Evolutionary conservation across 306 rosid genomes (phyloP).

Genomic region (Carpinus viminea): DNA sequence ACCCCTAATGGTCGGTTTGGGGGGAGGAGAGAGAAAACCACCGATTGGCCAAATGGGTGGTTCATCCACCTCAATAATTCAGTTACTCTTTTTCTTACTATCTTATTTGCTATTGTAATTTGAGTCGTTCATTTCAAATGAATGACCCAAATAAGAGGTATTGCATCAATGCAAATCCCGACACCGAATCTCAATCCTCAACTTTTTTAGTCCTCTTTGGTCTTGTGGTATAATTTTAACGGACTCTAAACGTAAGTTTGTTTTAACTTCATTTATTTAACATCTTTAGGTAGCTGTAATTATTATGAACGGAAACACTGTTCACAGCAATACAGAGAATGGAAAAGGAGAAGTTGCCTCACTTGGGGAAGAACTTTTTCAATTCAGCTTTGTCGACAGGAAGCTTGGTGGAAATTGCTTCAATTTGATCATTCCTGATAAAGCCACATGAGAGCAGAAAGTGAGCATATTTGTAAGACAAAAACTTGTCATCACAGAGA

Average conservation of each 20-base stretch:
- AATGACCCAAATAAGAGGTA: too few relatives aligned
- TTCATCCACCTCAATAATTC: too few relatives aligned
- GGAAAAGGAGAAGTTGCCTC: slow-evolving; percentile 4
- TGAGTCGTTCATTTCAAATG: too few relatives aligned
- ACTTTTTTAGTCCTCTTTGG: neutral
- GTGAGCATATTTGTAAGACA: neutral
- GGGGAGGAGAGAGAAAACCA: too few relatives aligned
- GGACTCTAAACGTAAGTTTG: neutral
- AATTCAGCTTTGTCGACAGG: slow-evolving; percentile 59
- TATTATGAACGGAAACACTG: neutral
- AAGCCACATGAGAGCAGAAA: neutral
- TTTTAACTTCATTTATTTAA: neutral
- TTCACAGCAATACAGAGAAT: neutral
- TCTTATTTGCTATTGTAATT: too few relatives aligned
- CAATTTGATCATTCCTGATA: slow-evolving; percentile 55
- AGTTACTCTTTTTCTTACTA: too few relatives aligned
- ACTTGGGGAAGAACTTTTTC: slow-evolving; percentile 58
- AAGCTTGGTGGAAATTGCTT: slow-evolving; percentile 59
- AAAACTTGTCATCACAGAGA: too few relatives aligned
- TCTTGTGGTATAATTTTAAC: neutral
- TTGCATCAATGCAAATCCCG: too few relatives aligned
- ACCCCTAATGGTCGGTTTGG: too few relatives aligned
- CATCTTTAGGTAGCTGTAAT: neutral
- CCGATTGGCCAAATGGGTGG: too few relatives aligned
- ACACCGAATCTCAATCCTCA: too few relatives aligned